Evolutionary conservation across 2,329 filamentous ascomycete genomes (phyloP), one percentile per base, ranked within the genome.

Genomic region (Hypocrella siamensis): DNA sequence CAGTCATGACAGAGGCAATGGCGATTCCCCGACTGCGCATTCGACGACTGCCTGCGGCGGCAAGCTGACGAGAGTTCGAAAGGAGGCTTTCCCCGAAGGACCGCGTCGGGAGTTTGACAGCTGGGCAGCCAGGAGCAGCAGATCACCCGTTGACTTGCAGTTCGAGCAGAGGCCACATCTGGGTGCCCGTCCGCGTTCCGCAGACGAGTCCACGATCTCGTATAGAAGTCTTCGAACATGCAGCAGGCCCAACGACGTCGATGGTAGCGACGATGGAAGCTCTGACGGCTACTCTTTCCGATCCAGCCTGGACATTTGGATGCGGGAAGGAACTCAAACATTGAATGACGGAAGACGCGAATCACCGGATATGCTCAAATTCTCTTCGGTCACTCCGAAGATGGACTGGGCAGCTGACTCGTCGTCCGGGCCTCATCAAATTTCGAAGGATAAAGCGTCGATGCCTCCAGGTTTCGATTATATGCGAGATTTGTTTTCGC

Each of bases 281-380:
- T 56, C 59, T 12, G 50, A 59, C 4, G 42, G 48, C 2, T 50
- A 45, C 18, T 68, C 65, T 2, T 44, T 60, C 4, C 52, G 60
- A 1, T 69, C 64, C 1, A 67, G 60, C 36, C 56, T 67, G 5
- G 70, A 74, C 33, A 67, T 69, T 17, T 75, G 69, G 69, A 59
- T 74, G 50, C 60, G 59, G 6, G 66, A 70, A 44, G 66, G 65
- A 32, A 48, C 58, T 19, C 63, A 63, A 29, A 57, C 62, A 1
- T 37, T 38, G 4, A 35, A 33, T 2, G 46, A 48, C 1, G 45
- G 41, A 1, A 44, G 45, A 6, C 46, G 50, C 17, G 40, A 41
- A 1, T 69, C 67, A 4, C 67, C 67, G 0, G 68, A 72, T 35
- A 51, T 72, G 2, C 72, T 72, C 36, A 54, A 60, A 14, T 70